Conservation (phyloP, 768 basidiomycete species). For the Wakefieldia striispora region DNA sequence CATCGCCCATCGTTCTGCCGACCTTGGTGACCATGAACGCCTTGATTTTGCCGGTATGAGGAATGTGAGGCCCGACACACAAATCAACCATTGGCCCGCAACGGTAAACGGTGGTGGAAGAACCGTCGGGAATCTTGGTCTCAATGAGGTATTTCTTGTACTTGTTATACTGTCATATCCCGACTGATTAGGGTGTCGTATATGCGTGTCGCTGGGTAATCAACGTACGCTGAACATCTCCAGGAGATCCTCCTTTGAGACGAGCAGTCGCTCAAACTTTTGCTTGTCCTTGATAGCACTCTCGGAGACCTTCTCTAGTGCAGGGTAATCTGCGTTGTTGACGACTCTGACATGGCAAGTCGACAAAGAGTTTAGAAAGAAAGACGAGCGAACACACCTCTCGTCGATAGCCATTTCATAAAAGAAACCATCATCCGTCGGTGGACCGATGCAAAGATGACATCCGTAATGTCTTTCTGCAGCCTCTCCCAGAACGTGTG, state of each 20-base stretch:
- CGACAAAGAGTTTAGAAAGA: no score
- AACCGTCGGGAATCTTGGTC: constrained; percentile 93
- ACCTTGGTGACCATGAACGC: constrained; percentile 97
- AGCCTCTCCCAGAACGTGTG: constrained; percentile 96
- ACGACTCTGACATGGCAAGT: constrained; percentile 53
- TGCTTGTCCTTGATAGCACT: constrained; percentile 93
- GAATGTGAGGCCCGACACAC: constrained; percentile 96
- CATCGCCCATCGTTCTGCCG: not conserved
- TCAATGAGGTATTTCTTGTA: constrained; percentile 97
- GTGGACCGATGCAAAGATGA: constrained; percentile 95
- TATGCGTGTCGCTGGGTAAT: not conserved
- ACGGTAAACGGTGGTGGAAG: constrained; percentile 95
- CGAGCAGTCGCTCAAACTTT: constrained; percentile 90
- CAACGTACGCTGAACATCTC: constrained; percentile 91
- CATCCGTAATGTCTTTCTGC: constrained; percentile 96
- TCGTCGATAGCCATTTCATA: constrained; percentile 96
- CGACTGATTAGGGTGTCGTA: constrained; percentile 1
- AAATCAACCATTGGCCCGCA: constrained; percentile 99
- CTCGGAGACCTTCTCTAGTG: constrained; percentile 86
- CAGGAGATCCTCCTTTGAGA: constrained; percentile 91
- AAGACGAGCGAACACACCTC: constrained; percentile 40
- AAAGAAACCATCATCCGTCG: constrained; percentile 98
- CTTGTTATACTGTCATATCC: constrained; percentile 83
- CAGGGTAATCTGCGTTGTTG: constrained; percentile 77
- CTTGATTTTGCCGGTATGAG: constrained; percentile 97